These are phyloP conservation scores for Pichia sp. DNA, from an alignment of 1,139 yeast genomes.

Conservation along the genomic window DNA sequence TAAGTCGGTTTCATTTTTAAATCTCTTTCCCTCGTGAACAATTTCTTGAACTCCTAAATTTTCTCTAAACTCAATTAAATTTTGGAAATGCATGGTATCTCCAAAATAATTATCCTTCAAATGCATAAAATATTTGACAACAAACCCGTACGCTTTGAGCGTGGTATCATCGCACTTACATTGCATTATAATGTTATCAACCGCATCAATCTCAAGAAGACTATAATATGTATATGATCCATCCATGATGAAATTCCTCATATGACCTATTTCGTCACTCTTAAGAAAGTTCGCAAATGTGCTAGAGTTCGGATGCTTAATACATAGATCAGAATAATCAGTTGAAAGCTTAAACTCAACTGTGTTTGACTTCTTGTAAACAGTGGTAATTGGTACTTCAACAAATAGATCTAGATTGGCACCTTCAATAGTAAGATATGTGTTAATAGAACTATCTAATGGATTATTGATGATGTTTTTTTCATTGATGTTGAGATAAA, in stretches of 20 bases:
- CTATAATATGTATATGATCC: conserved; percentile 64
- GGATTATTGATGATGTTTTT: conserved; percentile 85
- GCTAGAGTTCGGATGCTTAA: conserved; percentile 90
- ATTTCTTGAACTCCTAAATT: conserved; percentile 8
- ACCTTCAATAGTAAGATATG: conserved; percentile 69
- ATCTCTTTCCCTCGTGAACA: conserved; percentile 11
- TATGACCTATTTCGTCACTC: conserved; percentile 56
- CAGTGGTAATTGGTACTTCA: conserved; percentile 54
- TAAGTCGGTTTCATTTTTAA: conserved; percentile 70
- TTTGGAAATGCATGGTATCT: conserved; percentile 70
- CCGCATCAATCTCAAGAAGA: conserved; percentile 53
- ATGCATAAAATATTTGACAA: conserved; percentile 67
- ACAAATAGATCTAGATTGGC: conserved; percentile 42
- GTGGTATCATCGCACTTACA: conserved; percentile 62
- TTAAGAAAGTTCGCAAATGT: conserved; percentile 67
- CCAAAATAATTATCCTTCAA: conserved; percentile 88
- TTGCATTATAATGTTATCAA: conserved; percentile 62
- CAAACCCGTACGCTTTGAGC: conserved; percentile 69
- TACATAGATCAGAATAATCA: conserved; percentile 50
- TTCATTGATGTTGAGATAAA: conserved; percentile 76
- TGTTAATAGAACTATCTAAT: conserved; percentile 71
- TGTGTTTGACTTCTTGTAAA: conserved; percentile 49
- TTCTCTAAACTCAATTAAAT: conserved; percentile 65
- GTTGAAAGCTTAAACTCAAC: conserved; percentile 51
- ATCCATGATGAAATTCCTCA: conserved; percentile 49